Conservation (phyloP, 306 rosid species). For the Inga oerstediana region DNA sequence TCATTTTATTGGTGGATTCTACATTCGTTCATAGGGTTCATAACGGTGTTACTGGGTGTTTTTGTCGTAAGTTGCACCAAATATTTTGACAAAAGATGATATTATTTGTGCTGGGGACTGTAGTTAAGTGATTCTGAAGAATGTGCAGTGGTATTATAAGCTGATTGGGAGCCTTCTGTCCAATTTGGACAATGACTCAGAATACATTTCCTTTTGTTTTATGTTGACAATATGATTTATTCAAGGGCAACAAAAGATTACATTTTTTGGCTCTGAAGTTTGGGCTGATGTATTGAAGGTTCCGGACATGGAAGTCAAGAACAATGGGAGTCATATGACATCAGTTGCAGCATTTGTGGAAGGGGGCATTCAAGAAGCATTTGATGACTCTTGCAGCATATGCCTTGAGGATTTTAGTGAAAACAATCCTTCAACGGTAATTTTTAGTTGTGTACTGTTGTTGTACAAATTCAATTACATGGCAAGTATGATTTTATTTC, state of each 20-base stretch:
- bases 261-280: conserved; percentile 33
- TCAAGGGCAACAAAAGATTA: not conserved
- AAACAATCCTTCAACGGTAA: conserved; percentile 85
- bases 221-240: not conserved
- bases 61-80: not conserved
- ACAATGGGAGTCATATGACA: conserved; percentile 55
- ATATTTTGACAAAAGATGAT: not conserved
- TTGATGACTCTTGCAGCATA: conserved; percentile 92
- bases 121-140: conserved; percentile 6
- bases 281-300: conserved; percentile 44
- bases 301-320: conserved; percentile 57
- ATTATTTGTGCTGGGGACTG: conserved; percentile 1
- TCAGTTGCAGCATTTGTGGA: conserved; percentile 95
- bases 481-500: conserved; percentile 15
- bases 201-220: conserved; percentile 12
- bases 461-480: conserved; percentile 1
- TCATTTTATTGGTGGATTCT: conserved; percentile 18
- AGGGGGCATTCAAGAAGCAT: conserved; percentile 90
- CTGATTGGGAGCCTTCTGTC: conserved; percentile 10
- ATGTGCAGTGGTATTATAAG: conserved; percentile 3
- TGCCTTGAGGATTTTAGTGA: conserved; percentile 90
- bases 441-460: conserved; percentile 10
- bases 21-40: not conserved
- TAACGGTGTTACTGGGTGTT: not conserved
- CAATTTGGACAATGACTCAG: not conserved